phyloP scores from a whole-genome alignment of 192 early-diverging fungal species.

The Mortierella claussenii region DNA sequence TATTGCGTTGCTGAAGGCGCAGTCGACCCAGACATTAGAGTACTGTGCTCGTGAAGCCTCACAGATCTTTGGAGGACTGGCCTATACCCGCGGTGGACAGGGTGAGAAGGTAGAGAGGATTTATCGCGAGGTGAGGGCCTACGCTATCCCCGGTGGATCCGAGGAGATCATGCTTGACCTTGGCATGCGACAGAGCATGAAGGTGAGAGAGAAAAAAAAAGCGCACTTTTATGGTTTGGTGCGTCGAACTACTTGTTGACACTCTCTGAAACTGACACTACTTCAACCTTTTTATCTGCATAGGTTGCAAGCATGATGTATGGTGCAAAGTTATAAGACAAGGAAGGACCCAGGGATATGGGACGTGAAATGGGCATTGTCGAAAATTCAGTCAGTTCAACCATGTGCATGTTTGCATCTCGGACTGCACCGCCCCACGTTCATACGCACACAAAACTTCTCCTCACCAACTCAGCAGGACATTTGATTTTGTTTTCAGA shows the following conservation, averaged over 20 bases:
- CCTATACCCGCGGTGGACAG: conserved; percentile 81
- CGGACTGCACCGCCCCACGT: no score
- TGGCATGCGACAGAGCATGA: conserved; percentile 80
- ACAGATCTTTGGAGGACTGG: conserved; percentile 90
- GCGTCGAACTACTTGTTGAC: no score
- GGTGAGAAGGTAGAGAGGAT: conserved; percentile 83
- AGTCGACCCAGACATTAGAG: conserved; percentile 88
- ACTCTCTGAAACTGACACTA: neutral
- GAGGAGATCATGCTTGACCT: conserved; percentile 93
- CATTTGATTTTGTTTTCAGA: no score
- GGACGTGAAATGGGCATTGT: no score
- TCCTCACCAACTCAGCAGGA: no score
- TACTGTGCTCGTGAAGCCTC: conserved; percentile 88
- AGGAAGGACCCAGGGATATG: no score
- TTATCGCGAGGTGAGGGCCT: conserved; percentile 86
- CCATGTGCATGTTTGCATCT: no score
- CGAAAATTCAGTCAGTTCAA: no score
- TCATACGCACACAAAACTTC: no score
- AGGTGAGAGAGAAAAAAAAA: conserved; percentile 56
- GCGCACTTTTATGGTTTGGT: neutral
- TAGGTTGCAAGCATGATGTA: conserved; percentile 37
- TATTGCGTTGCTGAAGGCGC: conserved; percentile 87
- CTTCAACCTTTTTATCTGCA: neutral
- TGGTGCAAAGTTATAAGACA: conserved; percentile 46
- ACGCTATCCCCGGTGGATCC: conserved; percentile 88